These are phyloP conservation scores for Rhodotorula sp. DNA, from an alignment of 1,284 basidiomycete species.

Conservation along the genomic window DNA sequence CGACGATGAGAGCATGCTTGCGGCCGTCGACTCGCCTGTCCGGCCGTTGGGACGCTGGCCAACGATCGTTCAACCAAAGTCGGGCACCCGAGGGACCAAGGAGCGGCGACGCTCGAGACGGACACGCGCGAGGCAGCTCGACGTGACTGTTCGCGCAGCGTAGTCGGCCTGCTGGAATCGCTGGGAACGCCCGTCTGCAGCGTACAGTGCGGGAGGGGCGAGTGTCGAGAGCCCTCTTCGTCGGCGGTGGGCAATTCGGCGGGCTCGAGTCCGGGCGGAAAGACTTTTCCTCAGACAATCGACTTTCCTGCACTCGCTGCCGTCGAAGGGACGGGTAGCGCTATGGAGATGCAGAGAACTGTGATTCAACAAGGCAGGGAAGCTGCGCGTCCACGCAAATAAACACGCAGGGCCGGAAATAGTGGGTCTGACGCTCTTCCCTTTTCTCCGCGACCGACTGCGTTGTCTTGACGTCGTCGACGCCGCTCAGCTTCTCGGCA, in stretches of 20 bases:
- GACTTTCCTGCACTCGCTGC: neutral
- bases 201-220: neutral
- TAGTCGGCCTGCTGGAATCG: neutral
- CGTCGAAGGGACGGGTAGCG: neutral
- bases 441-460: neutral
- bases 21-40: neutral
- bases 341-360: neutral
- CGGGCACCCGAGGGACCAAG: no score
- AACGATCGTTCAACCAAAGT: slow-evolving; percentile 6
- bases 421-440: neutral
- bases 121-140: neutral
- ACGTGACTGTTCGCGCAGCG: neutral
- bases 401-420: no score
- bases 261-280: neutral
- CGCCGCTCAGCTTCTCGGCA: neutral
- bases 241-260: neutral
- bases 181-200: neutral
- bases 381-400: no score
- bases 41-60: neutral
- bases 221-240: no score
- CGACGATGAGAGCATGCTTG: slow-evolving; percentile 23
- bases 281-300: neutral
- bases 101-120: neutral
- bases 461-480: slow-evolving; percentile 1
- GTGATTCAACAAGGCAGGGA: no score